Evolutionary conservation across 257 asterid species (phyloP), one percentile per base, ranked within the genome.

Genomic region (Henckelia pumila): DNA sequence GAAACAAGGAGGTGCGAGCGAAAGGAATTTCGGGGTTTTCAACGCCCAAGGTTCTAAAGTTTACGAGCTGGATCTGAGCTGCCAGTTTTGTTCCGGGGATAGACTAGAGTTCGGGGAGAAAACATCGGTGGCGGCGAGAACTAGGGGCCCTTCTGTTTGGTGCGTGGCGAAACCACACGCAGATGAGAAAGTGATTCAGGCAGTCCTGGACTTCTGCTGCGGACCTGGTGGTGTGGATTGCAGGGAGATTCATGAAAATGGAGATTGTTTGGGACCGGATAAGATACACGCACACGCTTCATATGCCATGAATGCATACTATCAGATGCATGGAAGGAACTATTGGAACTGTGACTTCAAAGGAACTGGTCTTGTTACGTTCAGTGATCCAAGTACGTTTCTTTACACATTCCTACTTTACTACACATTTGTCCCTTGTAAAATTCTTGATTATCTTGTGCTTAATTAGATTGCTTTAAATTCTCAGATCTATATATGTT

Each of bases 141-240:
- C 13, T 20, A 71, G 81, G 59, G 90, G 94, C 5, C 94, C 89
- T 55, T 80, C 89, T 3, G 94, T 84, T 22, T 86, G 94, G 94
- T 84, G 94, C 29, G 94, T 86, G 66, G 90, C 90, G 1, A 84
- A 86, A 53, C 90, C 89, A 0, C 88, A 84, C 13, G 84, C 88
- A 0, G 86, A 84, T 56, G 90, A 84, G 79, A 82, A 80, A 77
- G 76, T 84, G 71, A 50, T 84, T 25, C 84, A 80, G 52, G 82
- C 73, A 0, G 85, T 82, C 10, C 5, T 86, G 56, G 81, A 84
- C 63, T 82, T 84, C 67, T 82, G 86, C 64, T 86, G 93, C 37
- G 86, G 93, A 2, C 63, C 78, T 0, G 88, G 89, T 1, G 92
- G 93, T 0, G 94, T 79, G 0, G 88, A 86, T 24, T 86, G 89